Percentiles rank a stretch among this genome's conserved stretches.
Conservation (phyloP, 2,329 filamentous ascomycete genomes). For the Diaporthe sp. region DNA sequence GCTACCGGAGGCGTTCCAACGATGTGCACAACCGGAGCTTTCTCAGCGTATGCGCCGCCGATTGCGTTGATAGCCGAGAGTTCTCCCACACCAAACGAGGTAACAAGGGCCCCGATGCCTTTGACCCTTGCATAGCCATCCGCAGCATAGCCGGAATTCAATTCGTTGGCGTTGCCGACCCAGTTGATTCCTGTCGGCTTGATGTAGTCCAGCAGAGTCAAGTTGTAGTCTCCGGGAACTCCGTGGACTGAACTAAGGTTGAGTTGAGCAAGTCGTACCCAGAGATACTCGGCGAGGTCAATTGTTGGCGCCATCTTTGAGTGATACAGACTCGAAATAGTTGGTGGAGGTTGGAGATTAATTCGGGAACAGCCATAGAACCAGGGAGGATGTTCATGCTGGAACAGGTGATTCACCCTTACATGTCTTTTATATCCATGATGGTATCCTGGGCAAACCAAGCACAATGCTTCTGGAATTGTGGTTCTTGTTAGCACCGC, state of each 20-base stretch:
- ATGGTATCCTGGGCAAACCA: no score
- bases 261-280: no score
- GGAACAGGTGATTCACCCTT: no score
- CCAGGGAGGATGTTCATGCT: no score
- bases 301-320: no score
- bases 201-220: conserved; percentile 50
- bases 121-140: conserved; percentile 68
- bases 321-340: no score
- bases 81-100: conserved; percentile 70
- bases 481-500: no score
- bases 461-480: no score
- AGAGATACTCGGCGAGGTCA: no score
- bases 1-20: conserved; percentile 58
- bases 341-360: no score
- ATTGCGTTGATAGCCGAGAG: conserved; percentile 68
- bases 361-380: no score
- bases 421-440: no score
- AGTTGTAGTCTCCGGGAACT: conserved; percentile 56
- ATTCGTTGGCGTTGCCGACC: conserved; percentile 67
- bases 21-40: conserved; percentile 66
- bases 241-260: conserved; percentile 47
- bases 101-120: conserved; percentile 60
- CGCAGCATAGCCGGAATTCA: conserved; percentile 67
- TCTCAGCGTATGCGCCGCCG: conserved; percentile 67
- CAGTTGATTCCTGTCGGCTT: conserved; percentile 49